Conservation (phyloP, 2,329 filamentous ascomycete species). For the Cryphonectria naterciae region DNA sequence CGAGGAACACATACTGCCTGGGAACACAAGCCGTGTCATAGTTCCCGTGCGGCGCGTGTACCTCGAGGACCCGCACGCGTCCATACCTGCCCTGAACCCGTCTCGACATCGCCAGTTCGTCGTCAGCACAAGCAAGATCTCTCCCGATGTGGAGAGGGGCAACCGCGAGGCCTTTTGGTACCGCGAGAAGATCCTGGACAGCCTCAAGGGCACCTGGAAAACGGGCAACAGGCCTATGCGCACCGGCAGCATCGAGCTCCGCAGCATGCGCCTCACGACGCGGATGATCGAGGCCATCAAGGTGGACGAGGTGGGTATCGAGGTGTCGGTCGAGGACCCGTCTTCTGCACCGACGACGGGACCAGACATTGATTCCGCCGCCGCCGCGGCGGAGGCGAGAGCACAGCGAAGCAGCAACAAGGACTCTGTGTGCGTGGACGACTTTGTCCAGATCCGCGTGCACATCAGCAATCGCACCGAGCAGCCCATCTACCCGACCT, state of each 20-base stretch:
- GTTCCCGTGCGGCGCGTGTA: slow-evolving; percentile 77
- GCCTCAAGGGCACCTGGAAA: slow-evolving; percentile 73
- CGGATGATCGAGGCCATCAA: slow-evolving; percentile 85
- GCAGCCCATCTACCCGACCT: slow-evolving; percentile 68
- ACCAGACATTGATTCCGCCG: slow-evolving; percentile 12
- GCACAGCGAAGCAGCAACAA: slow-evolving; percentile 29
- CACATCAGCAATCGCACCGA: slow-evolving; percentile 74
- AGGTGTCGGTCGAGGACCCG: slow-evolving; percentile 56
- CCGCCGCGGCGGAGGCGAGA: slow-evolving; percentile 25
- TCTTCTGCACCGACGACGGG: slow-evolving; percentile 31
- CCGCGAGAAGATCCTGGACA: slow-evolving; percentile 76
- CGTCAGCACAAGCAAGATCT: slow-evolving; percentile 77
- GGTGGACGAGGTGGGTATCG: slow-evolving; percentile 76
- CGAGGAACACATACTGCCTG: slow-evolving; percentile 64
- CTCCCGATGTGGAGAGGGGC: slow-evolving; percentile 77
- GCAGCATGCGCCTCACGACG: slow-evolving; percentile 71
- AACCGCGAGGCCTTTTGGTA: slow-evolving; percentile 91
- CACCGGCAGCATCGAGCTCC: slow-evolving; percentile 73
- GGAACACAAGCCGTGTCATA: slow-evolving; percentile 74
- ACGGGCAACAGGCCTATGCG: slow-evolving; percentile 56
- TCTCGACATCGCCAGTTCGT: slow-evolving; percentile 90
- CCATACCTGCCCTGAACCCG: slow-evolving; percentile 80
- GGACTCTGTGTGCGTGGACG: slow-evolving; percentile 52
- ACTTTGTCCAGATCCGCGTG: slow-evolving; percentile 72
- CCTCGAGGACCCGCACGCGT: slow-evolving; percentile 73